phyloP scores from a whole-genome alignment of 495 filamentous ascomycete genomes.

The Podospora comata region DNA sequence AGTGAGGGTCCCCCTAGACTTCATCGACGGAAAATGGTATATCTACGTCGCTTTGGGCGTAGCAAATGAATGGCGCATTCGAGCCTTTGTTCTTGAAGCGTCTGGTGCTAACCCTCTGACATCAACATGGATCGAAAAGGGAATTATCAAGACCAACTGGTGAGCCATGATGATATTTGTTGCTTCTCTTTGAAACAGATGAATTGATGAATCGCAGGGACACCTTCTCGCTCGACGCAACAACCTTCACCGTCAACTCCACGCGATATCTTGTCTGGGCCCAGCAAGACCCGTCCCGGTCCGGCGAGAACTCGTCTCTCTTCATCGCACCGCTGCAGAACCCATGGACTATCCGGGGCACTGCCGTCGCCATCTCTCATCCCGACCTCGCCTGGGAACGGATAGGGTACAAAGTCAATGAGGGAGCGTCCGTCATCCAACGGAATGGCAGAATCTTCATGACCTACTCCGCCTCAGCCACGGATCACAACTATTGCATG shows the following conservation, averaged over 20 bases:
- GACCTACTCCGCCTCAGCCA: conserved; percentile 47
- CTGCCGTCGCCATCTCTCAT: conserved; percentile 39
- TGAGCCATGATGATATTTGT: neutral
- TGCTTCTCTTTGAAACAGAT: neutral
- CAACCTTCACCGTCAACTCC: conserved; percentile 28
- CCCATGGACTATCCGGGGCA: conserved; percentile 29
- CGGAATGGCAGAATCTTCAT: conserved; percentile 45
- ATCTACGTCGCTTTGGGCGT: conserved; percentile 41
- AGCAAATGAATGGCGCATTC: conserved; percentile 28
- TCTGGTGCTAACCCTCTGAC: conserved; percentile 27
- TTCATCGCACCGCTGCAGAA: conserved; percentile 25
- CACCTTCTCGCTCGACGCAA: conserved; percentile 29
- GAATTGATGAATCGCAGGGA: conserved; percentile 8
- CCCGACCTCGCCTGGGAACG: conserved; percentile 49
- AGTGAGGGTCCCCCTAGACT: conserved; percentile 20
- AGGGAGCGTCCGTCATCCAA: conserved; percentile 48
- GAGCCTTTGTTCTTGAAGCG: conserved; percentile 31
- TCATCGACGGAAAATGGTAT: conserved; percentile 48
- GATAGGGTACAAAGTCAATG: conserved; percentile 52
- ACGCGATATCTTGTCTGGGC: conserved; percentile 33
- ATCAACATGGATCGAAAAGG: conserved; percentile 27
- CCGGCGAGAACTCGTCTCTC: conserved; percentile 26
- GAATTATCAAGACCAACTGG: conserved; percentile 31
- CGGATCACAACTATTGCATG: conserved; percentile 47
- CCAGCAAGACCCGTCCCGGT: conserved; percentile 26